These are phyloP conservation scores for Yamadazyma insecticola DNA, from an alignment of 805 yeast species.

Conservation along the genomic window DNA sequence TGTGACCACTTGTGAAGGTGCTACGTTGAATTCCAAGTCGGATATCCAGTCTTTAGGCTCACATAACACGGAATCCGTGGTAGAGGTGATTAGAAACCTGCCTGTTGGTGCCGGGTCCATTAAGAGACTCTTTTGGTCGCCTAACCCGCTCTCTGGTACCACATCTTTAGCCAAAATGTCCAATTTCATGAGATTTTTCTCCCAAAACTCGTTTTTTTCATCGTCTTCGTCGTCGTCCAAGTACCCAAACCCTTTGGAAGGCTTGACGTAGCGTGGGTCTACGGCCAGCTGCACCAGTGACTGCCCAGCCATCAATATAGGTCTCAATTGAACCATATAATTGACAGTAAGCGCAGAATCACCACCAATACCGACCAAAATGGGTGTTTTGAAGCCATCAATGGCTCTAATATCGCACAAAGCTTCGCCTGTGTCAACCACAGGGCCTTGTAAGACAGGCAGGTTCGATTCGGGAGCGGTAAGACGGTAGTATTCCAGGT, in stretches of 20 bases:
- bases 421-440: conserved; percentile 8
- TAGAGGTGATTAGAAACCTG: conserved; percentile 4
- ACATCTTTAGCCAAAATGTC: conserved; percentile 13
- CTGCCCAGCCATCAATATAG: conserved; percentile 19
- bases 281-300: not conserved
- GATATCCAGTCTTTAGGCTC: conserved; percentile 15
- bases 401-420: no score
- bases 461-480: no score
- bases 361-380: conserved; percentile 13
- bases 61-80: conserved; percentile 9
- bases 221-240: conserved; percentile 13
- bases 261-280: conserved; percentile 19
- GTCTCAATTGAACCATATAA: conserved; percentile 22
- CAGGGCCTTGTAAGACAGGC: conserved; percentile 26
- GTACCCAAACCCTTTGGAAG: conserved; percentile 27
- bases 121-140: not conserved
- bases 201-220: conserved; percentile 11
- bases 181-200: conserved; percentile 5
- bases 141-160: conserved; percentile 6
- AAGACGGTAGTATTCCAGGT: no score
- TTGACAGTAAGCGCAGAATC: conserved; percentile 6
- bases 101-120: not conserved
- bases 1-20: conserved; percentile 3
- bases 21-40: no score
- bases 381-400: no score